Base-by-base conservation (phyloP, 2,329 filamentous ascomycete genomes). In the Trichophyton simii region DNA sequence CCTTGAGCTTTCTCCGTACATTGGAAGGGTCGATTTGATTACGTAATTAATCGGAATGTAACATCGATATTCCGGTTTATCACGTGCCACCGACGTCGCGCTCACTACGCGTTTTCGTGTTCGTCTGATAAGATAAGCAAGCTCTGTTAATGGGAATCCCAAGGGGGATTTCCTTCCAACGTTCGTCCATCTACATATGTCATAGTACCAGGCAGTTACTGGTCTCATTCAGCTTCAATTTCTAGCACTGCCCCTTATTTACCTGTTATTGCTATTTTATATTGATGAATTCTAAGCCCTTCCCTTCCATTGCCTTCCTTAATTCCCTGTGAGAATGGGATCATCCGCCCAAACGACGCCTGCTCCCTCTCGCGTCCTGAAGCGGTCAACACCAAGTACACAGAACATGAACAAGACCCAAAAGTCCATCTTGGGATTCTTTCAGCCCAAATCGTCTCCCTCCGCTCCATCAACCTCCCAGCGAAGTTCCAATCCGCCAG, bases 391-490 rank as follows among this genome's bases (percentile, higher is more conserved):
- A 5, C 72, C 76, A 18, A 75, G 71, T 61, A 72, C 72, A 9
- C 73, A 75, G 65, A 75, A 75, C 52, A 76, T 74, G 72, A 85
- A 84, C 69, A 85, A 84, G 69, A 85, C 83, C 68, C 86, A 89
- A 70, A 81, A 79, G 71, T 88, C 86, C 60, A 90, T 94, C 63
- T 78, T 90, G 41, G 87, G 87, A 50, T 94, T 94, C 80, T 92
- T 92, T 69, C 81, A 86, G 66, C 59, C 63, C 3, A 90, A 76
- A 61, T 76, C 78, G 2, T 75, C 79, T 13, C 78, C 78, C 18
- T 77, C 79, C 28, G 78, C 79, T 13, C 55, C 63, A 38, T 41
- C 63, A 55, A 70, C 69, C 64, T 70, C 72, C 1, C 65, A 61
- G 38, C 67, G 68, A 38, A 60, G 41, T 34, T 57, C 42, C 22